Conservation (phyloP, 2,329 filamentous ascomycete species). For the Alternaria sp. region DNA sequence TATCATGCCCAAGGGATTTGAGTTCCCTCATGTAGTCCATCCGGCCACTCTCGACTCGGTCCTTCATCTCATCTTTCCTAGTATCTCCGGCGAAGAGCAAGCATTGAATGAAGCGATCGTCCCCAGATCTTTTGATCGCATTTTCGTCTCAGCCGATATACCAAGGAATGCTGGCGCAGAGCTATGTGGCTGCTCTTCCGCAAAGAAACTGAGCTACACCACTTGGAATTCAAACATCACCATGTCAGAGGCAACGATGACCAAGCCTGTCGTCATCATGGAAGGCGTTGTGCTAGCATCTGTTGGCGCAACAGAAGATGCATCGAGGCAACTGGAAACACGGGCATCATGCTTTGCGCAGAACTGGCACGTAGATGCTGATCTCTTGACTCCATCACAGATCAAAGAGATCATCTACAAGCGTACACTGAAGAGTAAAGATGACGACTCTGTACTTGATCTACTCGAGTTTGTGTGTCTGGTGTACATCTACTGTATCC, state of each 20-base stretch:
- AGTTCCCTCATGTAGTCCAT: constrained; percentile 8
- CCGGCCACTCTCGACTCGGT: constrained; percentile 16
- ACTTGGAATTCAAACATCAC: constrained; percentile 12
- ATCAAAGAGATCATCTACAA: constrained; percentile 13
- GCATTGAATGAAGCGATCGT: constrained; percentile 14
- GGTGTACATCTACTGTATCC: constrained; percentile 13
- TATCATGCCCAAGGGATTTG: constrained; percentile 12
- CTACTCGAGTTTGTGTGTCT: constrained; percentile 12
- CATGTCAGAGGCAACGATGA: constrained; percentile 10
- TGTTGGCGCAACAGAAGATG: constrained; percentile 4
- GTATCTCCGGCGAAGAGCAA: constrained; percentile 19
- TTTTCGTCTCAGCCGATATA: constrained; percentile 4
- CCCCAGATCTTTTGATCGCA: constrained; percentile 11
- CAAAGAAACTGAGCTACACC: constrained; percentile 17
- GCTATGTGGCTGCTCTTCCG: constrained; percentile 10
- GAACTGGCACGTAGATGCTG: constrained; percentile 15
- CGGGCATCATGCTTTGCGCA: constrained; percentile 15
- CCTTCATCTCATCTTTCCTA: constrained; percentile 15
- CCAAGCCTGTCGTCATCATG: constrained; percentile 10
- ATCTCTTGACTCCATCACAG: constrained; percentile 7
- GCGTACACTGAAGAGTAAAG: constrained; percentile 15
- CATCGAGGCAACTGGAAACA: constrained; percentile 8
- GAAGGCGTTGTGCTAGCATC: constrained; percentile 11
- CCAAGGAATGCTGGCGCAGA: constrained; percentile 7
- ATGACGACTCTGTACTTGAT: constrained; percentile 15